Evolutionary conservation across 164 flowering plant genomes (phyloP).

Genomic region (Magnolia changhungtana): DNA sequence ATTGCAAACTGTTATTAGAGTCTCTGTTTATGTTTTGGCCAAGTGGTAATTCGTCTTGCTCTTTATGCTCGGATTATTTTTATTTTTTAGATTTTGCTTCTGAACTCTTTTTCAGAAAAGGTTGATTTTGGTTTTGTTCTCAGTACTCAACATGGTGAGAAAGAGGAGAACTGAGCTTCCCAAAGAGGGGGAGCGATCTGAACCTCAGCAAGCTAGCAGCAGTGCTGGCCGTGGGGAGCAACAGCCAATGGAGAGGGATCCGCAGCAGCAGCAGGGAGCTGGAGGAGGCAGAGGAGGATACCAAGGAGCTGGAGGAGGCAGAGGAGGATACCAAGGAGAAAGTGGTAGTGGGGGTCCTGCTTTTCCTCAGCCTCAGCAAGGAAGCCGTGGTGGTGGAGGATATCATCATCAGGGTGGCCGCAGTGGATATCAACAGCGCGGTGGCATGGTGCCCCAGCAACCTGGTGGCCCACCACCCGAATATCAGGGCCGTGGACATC

Average conservation of each 20-base stretch:
- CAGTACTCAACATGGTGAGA: slow-evolving; percentile 47
- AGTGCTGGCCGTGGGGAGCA: slow-evolving; percentile 48
- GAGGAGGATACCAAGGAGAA: slow-evolving; percentile 25
- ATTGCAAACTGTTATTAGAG: too few relatives aligned
- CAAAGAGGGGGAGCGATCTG: slow-evolving; percentile 46
- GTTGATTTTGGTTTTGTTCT: background rate
- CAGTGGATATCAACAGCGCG: slow-evolving; percentile 22
- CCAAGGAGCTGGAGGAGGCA: slow-evolving; percentile 13
- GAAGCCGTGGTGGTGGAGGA: slow-evolving; percentile 15
- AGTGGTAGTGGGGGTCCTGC: slow-evolving; percentile 10
- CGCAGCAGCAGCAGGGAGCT: slow-evolving; percentile 23
- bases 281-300: slow-evolving; percentile 17
- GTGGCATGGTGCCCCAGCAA: slow-evolving; percentile 25
- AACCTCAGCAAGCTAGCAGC: slow-evolving; percentile 38
- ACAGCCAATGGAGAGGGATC: slow-evolving; percentile 26
- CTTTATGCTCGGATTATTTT: too few relatives aligned
- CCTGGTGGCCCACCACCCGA: slow-evolving; percentile 20
- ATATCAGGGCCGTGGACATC: slow-evolving; percentile 31
- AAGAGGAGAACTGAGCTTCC: slow-evolving; percentile 60
- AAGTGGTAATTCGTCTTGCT: too few relatives aligned
- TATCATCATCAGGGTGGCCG: slow-evolving; percentile 16
- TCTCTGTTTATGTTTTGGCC: too few relatives aligned
- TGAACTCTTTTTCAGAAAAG: too few relatives aligned
- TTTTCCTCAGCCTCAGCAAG: slow-evolving; percentile 11
- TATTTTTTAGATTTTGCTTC: too few relatives aligned